Evolutionary conservation across 768 basidiomycete genomes (phyloP).

Genomic region (Lanmaoa rubissima): DNA sequence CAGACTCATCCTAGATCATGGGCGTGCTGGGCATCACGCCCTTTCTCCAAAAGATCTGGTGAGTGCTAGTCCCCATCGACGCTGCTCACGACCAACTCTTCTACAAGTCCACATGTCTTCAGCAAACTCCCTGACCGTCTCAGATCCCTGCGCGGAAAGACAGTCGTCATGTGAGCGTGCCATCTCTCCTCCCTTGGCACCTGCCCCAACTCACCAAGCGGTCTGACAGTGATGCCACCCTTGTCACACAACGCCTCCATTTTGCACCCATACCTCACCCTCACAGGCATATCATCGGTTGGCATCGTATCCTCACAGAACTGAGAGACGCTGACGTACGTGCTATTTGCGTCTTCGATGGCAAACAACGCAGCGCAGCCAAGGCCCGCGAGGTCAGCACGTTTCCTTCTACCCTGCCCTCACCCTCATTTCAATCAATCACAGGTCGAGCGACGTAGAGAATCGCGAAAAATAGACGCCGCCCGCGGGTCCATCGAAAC

Average conservation of each 20-base stretch:
- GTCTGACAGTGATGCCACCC: constrained; percentile 72
- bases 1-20: constrained; percentile 38
- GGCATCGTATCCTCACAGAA: constrained; percentile 70
- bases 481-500: constrained; percentile 58
- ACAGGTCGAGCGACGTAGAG: constrained; percentile 57
- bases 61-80: constrained; percentile 12
- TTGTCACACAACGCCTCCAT: constrained; percentile 80
- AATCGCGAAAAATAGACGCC: constrained; percentile 44
- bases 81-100: not conserved
- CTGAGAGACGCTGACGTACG: constrained; percentile 53
- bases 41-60: constrained; percentile 70
- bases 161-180: constrained; percentile 63
- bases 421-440: constrained; percentile 2
- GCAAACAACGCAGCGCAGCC: constrained; percentile 59
- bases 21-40: constrained; percentile 70
- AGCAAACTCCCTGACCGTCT: constrained; percentile 64
- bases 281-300: constrained; percentile 72
- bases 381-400: constrained; percentile 66
- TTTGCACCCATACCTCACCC: constrained; percentile 64
- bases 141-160: constrained; percentile 59
- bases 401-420: not conserved
- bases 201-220: not conserved
- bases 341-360: constrained; percentile 80
- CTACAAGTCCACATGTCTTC: constrained; percentile 60
- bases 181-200: not conserved